Percentiles rank a stretch among this genome's conserved stretches.
phyloP scores from a whole-genome alignment of 306 rosid genomes.

The Vigna angularis region DNA sequence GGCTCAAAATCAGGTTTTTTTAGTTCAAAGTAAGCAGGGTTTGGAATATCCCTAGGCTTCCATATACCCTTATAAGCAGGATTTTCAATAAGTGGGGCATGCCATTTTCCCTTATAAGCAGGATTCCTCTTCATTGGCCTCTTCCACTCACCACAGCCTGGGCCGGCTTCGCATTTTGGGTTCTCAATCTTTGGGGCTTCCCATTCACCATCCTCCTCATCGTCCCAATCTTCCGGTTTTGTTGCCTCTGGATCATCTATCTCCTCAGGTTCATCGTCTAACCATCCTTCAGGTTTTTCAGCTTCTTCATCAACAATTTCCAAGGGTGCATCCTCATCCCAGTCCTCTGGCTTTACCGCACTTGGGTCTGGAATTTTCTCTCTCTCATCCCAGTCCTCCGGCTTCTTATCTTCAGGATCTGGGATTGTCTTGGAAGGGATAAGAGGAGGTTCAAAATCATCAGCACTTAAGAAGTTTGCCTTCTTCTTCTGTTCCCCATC shows the following conservation, averaged over 20 bases:
- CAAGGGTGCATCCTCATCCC: slow-evolving; percentile 98
- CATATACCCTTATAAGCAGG: slow-evolving; percentile 93
- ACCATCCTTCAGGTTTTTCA: slow-evolving; percentile 96
- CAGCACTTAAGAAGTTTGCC: slow-evolving; percentile 69
- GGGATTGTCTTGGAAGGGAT: slow-evolving; percentile 89
- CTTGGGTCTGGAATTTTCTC: slow-evolving; percentile 84
- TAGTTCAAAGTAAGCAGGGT: slow-evolving; percentile 82
- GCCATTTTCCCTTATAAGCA: slow-evolving; percentile 94
- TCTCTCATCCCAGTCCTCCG: slow-evolving; percentile 98
- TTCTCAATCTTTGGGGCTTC: slow-evolving; percentile 84
- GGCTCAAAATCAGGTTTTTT: slow-evolving; percentile 85
- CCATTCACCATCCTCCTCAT: slow-evolving; percentile 97
- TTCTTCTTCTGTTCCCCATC: slow-evolving; percentile 66
- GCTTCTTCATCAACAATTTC: slow-evolving; percentile 93
- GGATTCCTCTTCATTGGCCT: slow-evolving; percentile 93
- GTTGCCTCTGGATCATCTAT: slow-evolving; percentile 91
- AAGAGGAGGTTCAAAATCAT: slow-evolving; percentile 89
- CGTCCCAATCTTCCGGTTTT: slow-evolving; percentile 96
- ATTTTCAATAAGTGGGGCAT: slow-evolving; percentile 87
- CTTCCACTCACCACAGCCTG: slow-evolving; percentile 97
- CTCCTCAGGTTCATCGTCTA: slow-evolving; percentile 96
- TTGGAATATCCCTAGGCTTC: slow-evolving; percentile 87
- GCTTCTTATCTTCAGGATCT: slow-evolving; percentile 90
- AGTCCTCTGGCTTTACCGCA: slow-evolving; percentile 97
- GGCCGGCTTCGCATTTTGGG: slow-evolving; percentile 76